phyloP scores from a whole-genome alignment of 2,329 filamentous ascomycete genomes.

The Ceratocystiopsis brevicomis region DNA sequence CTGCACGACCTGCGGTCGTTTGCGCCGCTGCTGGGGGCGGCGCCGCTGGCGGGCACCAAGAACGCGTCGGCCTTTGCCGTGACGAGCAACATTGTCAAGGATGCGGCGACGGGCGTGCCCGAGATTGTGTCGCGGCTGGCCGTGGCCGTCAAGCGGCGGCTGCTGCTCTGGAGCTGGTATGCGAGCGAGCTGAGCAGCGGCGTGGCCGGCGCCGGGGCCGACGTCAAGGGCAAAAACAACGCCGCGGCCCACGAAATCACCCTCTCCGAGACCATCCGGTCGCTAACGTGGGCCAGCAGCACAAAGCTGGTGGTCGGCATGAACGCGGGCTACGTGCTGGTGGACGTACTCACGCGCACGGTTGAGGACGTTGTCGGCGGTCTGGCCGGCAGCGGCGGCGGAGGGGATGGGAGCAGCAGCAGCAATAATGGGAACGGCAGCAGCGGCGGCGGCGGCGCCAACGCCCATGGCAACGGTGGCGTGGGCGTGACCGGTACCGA shows the following conservation, averaged over 20 bases:
- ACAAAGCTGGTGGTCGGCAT: constrained; percentile 78
- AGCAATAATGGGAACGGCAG: constrained; percentile 42
- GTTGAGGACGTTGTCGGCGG: constrained; percentile 62
- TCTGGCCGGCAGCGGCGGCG: constrained; percentile 47
- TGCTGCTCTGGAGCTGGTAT: constrained; percentile 89
- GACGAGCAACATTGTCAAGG: constrained; percentile 88
- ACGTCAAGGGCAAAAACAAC: background rate
- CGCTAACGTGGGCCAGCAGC: constrained; percentile 76
- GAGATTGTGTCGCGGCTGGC: constrained; percentile 83
- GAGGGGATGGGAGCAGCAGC: constrained; percentile 43
- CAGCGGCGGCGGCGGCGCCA: constrained; percentile 33
- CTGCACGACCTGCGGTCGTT: constrained; percentile 81
- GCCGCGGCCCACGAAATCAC: constrained; percentile 42
- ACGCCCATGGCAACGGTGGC: constrained; percentile 7
- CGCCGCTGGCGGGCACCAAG: constrained; percentile 56
- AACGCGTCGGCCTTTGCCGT: constrained; percentile 82
- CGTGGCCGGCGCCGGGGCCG: background rate
- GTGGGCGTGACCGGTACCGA: background rate
- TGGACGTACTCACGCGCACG: constrained; percentile 59
- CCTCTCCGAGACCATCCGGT: constrained; percentile 68
- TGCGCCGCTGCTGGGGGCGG: constrained; percentile 47
- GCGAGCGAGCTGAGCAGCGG: constrained; percentile 59
- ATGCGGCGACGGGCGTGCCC: constrained; percentile 67
- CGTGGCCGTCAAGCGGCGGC: constrained; percentile 77
- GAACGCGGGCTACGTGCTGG: constrained; percentile 76